phyloP scores from a whole-genome alignment of 1,284 basidiomycete species.

The Melampsora larici-populina region DNA sequence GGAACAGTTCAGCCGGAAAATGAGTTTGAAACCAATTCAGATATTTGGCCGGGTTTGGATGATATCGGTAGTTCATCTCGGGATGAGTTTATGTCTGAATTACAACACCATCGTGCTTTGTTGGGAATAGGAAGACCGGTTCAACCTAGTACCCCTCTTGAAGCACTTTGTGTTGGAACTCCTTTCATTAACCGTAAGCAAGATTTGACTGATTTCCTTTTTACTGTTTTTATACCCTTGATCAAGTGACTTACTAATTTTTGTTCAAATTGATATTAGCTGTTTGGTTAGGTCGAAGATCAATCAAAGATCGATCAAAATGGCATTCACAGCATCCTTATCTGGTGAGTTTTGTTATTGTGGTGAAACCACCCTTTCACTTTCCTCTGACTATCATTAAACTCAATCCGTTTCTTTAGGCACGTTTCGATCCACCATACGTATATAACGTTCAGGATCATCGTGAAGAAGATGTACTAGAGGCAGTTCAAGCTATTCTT shows the following conservation, averaged over 20 bases:
- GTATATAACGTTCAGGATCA: constrained; percentile 42
- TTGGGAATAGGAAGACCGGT: constrained; percentile 37
- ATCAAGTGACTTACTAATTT: neutral
- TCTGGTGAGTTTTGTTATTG: constrained; percentile 9
- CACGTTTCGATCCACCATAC: constrained; percentile 36
- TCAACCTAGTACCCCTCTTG: constrained; percentile 35
- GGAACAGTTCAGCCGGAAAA: constrained; percentile 20
- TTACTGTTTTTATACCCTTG: neutral
- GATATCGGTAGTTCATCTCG: constrained; percentile 21
- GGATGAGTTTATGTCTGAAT: constrained; percentile 21
- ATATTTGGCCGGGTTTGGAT: constrained; percentile 3
- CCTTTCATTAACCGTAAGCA: constrained; percentile 37
- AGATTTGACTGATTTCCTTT: neutral
- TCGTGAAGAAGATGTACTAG: constrained; percentile 9
- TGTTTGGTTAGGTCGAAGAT: constrained; percentile 29
- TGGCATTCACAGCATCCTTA: constrained; percentile 42
- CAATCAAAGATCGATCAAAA: constrained; percentile 29
- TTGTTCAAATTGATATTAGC: neutral
- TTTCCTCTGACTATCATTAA: neutral
- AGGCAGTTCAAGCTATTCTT: constrained; percentile 7
- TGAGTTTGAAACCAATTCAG: neutral
- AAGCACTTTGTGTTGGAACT: constrained; percentile 39
- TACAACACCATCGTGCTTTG: constrained; percentile 29
- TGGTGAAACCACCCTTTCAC: neutral
- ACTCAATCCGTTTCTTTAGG: constrained; percentile 3